Base-by-base conservation (phyloP, 1,284 basidiomycete genomes). In the Cutaneotrichosporon dermatis region DNA sequence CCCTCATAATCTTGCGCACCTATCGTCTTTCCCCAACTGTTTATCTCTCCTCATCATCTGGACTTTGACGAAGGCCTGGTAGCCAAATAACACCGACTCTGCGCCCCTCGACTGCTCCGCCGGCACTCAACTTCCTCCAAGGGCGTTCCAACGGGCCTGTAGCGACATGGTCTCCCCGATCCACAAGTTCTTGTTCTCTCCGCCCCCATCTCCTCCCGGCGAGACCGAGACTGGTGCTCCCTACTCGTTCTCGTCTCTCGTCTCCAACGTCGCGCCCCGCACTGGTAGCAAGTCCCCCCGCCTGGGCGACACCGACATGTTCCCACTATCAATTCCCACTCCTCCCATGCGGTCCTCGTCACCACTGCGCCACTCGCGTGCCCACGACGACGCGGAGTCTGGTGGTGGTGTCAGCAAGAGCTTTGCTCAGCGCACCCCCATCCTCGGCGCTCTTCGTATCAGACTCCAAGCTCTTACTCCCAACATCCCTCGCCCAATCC, bases 171-270 rank as follows among this genome's bases (percentile, higher is more conserved):
- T 71, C 2, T 76, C 74, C 4, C 72, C 74, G 5, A 69, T 78
- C 51, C 74, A 76, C 68, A 65, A 63, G 36, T 74, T 67, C 61
- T 70, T 77, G 37, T 76, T 76, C 67, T 78, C 76, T 3, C 75
- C 76, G 25, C 71, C 76, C 6, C 58, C 71, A 4, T 76, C 74
- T 0, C 73, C 76, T 0, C 67, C 71, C 46, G 25, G 25, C 25
- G 25, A 25, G 25, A 25, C 25, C 25, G 25, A 25, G 25, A 55
- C 59, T 2, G 45, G 8, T 11, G 13, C 39, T 34, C 64, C n/a
- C 11, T 36, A 36, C 33, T 3, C 34, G 25, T 25, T 25, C 11
- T 16, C 35, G 10, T 13, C 39, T 25, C 37, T 40, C 46, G n/a
- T 13, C 35, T 16, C 45, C 16, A 6, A 45, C 33, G 37, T 25